Conservation (phyloP, 768 basidiomycete genomes). For the Trametes sanguinea region DNA sequence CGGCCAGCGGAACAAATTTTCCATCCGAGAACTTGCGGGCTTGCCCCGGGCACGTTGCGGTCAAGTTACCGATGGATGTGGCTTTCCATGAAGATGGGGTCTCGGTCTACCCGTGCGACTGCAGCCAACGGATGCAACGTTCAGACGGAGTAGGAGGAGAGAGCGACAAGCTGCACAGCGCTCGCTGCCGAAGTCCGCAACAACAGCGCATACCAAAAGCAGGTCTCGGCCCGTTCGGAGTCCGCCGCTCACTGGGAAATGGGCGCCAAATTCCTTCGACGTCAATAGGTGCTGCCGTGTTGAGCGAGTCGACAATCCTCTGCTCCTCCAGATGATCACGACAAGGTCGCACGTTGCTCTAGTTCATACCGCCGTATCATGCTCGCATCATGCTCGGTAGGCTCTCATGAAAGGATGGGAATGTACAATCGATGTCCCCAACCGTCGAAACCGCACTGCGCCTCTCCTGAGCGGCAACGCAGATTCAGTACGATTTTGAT, state of each 20-base stretch:
- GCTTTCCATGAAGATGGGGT: too few relatives aligned
- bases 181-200: not conserved
- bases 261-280: not conserved
- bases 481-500: not conserved
- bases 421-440: not conserved
- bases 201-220: constrained; percentile 9
- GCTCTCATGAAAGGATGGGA: not conserved
- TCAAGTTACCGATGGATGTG: too few relatives aligned
- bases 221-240: constrained; percentile 2
- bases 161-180: not conserved
- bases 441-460: too few relatives aligned
- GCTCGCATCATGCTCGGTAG: constrained; percentile 20
- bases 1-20: not conserved
- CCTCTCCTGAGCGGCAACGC: not conserved
- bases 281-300: constrained; percentile 1
- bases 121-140: too few relatives aligned
- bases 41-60: too few relatives aligned
- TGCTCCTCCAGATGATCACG: constrained; percentile 4
- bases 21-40: not conserved
- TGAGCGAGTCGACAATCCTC: constrained; percentile 15
- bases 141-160: too few relatives aligned
- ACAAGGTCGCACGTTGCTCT: constrained; percentile 1
- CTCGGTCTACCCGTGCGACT: too few relatives aligned
- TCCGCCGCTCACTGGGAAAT: not conserved
- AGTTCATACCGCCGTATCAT: constrained; percentile 14